A percentile compares a stretch with the other conserved stretches of the same genome.
Conservation (phyloP, 306 rosid species). For the Vachellia collinsii region DNA sequence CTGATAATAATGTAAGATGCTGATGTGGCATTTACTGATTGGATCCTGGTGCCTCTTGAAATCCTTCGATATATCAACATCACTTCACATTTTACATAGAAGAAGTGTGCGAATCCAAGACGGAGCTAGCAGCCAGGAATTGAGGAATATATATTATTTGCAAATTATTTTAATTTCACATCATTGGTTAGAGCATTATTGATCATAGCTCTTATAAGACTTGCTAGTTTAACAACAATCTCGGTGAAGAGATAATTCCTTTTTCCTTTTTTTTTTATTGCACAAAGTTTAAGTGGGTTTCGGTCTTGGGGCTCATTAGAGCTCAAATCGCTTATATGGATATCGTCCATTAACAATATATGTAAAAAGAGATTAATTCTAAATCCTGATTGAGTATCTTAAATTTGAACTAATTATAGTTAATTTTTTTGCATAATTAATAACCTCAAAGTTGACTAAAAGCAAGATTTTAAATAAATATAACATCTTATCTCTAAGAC, state of each 20-base stretch:
- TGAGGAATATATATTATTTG: neutral
- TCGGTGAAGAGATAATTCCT: neutral
- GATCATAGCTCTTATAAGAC: neutral
- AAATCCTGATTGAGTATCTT: neutral
- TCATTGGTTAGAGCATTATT: neutral
- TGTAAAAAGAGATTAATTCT: neutral
- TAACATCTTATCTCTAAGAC: neutral
- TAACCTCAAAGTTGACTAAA: neutral
- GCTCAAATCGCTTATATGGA: too few relatives aligned
- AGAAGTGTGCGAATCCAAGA: slow-evolving; percentile 1
- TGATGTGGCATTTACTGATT: slow-evolving; percentile 18
- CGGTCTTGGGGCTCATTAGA: too few relatives aligned
- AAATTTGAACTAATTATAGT: neutral
- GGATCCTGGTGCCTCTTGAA: slow-evolving; percentile 7
- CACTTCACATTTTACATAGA: neutral
- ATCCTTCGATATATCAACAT: slow-evolving; percentile 1
- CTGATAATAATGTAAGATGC: neutral
- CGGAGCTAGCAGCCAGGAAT: neutral
- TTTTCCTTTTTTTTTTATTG: too few relatives aligned
- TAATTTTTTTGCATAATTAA: neutral
- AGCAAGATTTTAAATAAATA: too few relatives aligned
- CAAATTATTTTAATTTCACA: neutral
- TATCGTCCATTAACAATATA: too few relatives aligned
- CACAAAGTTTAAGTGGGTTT: too few relatives aligned
- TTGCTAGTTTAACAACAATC: neutral